These are phyloP conservation scores for Mallotus nudiflorus DNA, from an alignment of 345 rosid species.

Conservation along the genomic window DNA sequence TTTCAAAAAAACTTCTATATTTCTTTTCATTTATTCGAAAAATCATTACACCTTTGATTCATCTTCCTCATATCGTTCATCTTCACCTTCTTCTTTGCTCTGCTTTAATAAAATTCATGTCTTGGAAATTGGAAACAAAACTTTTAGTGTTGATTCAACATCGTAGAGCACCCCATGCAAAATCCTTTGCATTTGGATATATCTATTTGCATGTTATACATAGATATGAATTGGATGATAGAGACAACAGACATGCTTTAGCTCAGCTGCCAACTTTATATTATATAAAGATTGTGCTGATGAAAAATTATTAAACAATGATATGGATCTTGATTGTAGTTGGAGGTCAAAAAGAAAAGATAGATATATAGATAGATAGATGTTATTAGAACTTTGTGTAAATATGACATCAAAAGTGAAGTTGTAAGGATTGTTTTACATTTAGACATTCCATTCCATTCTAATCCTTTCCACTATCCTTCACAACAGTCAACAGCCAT, in stretches of 20 bases:
- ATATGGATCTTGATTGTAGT: neutral
- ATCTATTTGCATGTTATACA: neutral
- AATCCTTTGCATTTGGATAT: neutral
- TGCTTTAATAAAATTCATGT: neutral
- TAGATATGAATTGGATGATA: slow-evolving; percentile 5
- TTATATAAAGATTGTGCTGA: neutral
- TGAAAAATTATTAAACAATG: too few species aligned
- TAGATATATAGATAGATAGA: neutral
- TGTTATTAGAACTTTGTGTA: too few species aligned
- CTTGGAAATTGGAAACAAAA: neutral
- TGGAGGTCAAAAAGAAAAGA: slow-evolving; percentile 10
- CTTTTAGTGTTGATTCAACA: neutral
- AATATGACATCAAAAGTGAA: slow-evolving; percentile 8
- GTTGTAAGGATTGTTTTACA: neutral
- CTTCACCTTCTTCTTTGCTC: neutral
- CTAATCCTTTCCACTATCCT: slow-evolving; percentile 4
- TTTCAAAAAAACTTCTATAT: too few species aligned
- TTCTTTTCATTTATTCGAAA: neutral
- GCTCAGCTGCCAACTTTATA: neutral
- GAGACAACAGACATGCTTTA: neutral
- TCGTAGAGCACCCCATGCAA: neutral
- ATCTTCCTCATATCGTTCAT: neutral
- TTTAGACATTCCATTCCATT: neutral
- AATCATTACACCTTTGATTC: too few species aligned
- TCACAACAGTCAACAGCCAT: neutral